Evolutionary conservation across 2,329 filamentous ascomycete species (phyloP).

Genomic region (Geosmithia putterillii): DNA sequence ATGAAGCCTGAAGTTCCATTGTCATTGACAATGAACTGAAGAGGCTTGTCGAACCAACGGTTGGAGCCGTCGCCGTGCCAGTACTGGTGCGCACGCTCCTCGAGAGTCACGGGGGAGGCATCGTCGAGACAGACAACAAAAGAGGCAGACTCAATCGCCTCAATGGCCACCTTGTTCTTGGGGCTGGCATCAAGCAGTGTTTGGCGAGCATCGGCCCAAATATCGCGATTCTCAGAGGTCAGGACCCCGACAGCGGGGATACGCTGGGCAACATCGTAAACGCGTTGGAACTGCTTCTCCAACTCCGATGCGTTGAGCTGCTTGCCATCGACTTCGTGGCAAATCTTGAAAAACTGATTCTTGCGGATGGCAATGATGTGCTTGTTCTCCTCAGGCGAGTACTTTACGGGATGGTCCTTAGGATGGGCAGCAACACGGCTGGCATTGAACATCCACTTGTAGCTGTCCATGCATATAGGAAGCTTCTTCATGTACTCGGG

Average conservation of each 20-base stretch:
- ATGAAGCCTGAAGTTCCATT: slow-evolving; percentile 97
- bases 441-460: slow-evolving; percentile 98
- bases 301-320: slow-evolving; percentile 83
- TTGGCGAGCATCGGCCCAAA: slow-evolving; percentile 77
- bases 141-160: slow-evolving; percentile 75
- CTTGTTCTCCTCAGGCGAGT: slow-evolving; percentile 59
- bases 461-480: slow-evolving; percentile 96
- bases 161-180: slow-evolving; percentile 64
- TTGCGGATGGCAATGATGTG: slow-evolving; percentile 86
- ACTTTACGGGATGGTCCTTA: slow-evolving; percentile 76
- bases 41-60: slow-evolving; percentile 95
- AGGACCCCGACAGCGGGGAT: slow-evolving; percentile 68
- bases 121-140: slow-evolving; percentile 93
- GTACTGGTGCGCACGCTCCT: slow-evolving; percentile 91
- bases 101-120: slow-evolving; percentile 78
- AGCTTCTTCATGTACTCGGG: slow-evolving; percentile 98
- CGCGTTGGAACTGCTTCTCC: slow-evolving; percentile 73
- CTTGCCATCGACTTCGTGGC: slow-evolving; percentile 67
- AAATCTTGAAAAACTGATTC: slow-evolving; percentile 94
- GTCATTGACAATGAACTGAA: slow-evolving; percentile 97
- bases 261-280: slow-evolving; percentile 66
- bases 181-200: slow-evolving; percentile 64
- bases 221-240: slow-evolving; percentile 85
- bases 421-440: slow-evolving; percentile 74
- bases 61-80: slow-evolving; percentile 97